These are phyloP conservation scores for Cucumis sativus DNA, from an alignment of 306 rosid species.

Conservation along the genomic window Cucumber_9930_V3 NC_026655.2:1232501-1233000, in stretches of 20 bases:
- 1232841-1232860: background rate
- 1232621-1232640: background rate
- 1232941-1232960: background rate
- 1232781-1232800: background rate
- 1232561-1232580: too few relatives aligned
- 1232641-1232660: background rate
- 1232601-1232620: background rate
- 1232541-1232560: too few relatives aligned
- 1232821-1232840: constrained; percentile 9
- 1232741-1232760: too few relatives aligned
- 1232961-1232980: constrained; percentile 2
- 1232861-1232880: background rate
- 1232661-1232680: background rate
- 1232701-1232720: background rate
- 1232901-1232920: background rate
- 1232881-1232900: background rate
- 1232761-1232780: too few relatives aligned
- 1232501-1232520: too few relatives aligned
- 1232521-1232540: too few relatives aligned
- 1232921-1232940: constrained; percentile 53
- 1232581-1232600: too few relatives aligned
- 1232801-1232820: background rate
- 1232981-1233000: constrained; percentile 12
- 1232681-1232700: background rate
- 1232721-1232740: background rate